Evolutionary conservation across 2,329 filamentous ascomycete species (phyloP), one percentile per base, ranked within the genome.

Genomic region (Alternaria brassicae): DNA sequence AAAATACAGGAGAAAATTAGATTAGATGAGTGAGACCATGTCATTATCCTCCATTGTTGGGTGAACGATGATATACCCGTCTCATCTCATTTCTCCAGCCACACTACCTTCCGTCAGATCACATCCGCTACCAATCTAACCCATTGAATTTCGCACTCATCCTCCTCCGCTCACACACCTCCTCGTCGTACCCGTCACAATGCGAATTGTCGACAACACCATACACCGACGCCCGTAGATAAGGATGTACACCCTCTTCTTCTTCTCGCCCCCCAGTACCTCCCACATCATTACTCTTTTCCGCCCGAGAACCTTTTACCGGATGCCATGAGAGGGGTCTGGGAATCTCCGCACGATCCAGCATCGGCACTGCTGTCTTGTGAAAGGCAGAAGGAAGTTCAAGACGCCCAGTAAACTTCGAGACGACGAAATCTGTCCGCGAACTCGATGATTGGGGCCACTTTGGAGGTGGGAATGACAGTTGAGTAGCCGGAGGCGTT

Each of bases 361-460:
- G n/a, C 8, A 9, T 13, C 13, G 44, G 36, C 8, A 34, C 30
- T n/a, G 44, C 19, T 6, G 30, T 48, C 19, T 48, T 19, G 1
- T 23, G n/a, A 12, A 36, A 48, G 8, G 28, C 7, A 5, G 28
- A 15, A 10, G 44, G 44, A 17, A 48, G 44, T 25, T 48, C 30
- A 3, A 48, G 28, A 2, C 44, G 19, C 9, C 25, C 44, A 1
- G 28, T 48, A 5, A 34, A 48, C 44, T 34, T 48, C 19, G 30
- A 36, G 1, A 23, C 5, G 3, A 3, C 4, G 15, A 8, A 1
- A 0, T 36, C 19, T 6, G 8, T 1, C 30, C 21, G 4, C 0
- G 7, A 1, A 4, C 3, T 19, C 5, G 19, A 32, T 10, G 28
- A 34, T 10, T 34, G 17, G 15, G 13, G 17, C 23, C 17, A 28